Conservation (phyloP, 2,329 filamentous ascomycete genomes). For the Thelonectria discophora region DNA sequence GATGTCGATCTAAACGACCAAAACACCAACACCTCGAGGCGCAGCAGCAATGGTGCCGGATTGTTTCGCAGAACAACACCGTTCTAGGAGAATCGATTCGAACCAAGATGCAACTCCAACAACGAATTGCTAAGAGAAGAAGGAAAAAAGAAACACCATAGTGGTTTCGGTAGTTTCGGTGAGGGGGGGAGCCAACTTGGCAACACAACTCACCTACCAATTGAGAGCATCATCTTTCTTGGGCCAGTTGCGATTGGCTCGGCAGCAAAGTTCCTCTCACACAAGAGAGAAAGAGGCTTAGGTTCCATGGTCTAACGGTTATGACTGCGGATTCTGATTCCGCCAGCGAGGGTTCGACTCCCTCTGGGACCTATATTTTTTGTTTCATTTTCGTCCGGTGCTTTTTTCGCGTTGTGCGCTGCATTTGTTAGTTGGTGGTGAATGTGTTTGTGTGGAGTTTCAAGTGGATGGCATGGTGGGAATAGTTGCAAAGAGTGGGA, state of each 20-base stretch:
- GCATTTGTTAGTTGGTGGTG: not conserved
- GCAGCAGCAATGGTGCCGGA: constrained; percentile 19
- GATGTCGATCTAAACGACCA: not conserved
- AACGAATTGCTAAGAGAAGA: not conserved
- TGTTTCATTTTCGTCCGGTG: not conserved
- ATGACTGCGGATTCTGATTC: constrained; percentile 38
- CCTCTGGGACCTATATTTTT: constrained; percentile 32
- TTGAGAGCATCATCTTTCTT: too few relatives aligned
- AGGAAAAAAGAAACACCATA: too few relatives aligned
- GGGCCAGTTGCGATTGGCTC: constrained; percentile 26
- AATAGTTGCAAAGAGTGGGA: too few relatives aligned
- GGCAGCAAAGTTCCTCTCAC: constrained; percentile 9
- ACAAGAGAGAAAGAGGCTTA: not conserved
- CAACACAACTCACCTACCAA: too few relatives aligned
- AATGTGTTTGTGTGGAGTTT: not conserved
- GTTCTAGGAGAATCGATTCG: constrained; percentile 15
- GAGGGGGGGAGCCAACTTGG: not conserved
- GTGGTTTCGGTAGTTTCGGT: not conserved
- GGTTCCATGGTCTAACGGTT: constrained; percentile 36
- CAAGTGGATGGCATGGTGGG: not conserved
- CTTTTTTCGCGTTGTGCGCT: not conserved
- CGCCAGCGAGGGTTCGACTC: constrained; percentile 36
- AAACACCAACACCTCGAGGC: constrained; percentile 12
- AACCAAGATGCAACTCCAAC: constrained; percentile 9
- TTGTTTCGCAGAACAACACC: constrained; percentile 15